Evolutionary conservation across 106 monocot species (phyloP).

Genomic region (Allium fistulosum): DNA sequence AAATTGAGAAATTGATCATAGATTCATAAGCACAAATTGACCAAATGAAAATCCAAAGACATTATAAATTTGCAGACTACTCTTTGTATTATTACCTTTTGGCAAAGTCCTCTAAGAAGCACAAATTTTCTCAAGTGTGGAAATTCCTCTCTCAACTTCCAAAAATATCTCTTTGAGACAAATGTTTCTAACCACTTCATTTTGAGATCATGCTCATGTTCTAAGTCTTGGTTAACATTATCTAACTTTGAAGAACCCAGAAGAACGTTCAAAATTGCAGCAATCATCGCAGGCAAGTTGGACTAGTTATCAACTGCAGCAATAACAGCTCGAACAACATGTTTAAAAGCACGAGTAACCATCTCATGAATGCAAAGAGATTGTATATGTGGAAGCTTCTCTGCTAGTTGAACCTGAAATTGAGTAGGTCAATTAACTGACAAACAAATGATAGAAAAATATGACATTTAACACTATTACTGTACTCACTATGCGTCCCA

Average conservation of each 20-base stretch:
- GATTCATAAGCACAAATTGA: too few relatives aligned
- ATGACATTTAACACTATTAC: background rate
- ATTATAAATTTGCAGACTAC: too few relatives aligned
- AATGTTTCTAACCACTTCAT: constrained; percentile 68
- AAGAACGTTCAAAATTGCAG: constrained; percentile 72
- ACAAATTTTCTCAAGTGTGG: constrained; percentile 62
- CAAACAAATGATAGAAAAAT: background rate
- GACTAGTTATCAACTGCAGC: constrained; percentile 43
- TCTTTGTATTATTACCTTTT: constrained; percentile 31
- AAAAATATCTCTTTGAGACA: constrained; percentile 52
- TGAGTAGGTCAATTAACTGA: constrained; percentile 2
- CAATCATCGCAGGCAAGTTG: constrained; percentile 45
- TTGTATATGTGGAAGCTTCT: constrained; percentile 80
- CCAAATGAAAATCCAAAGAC: too few relatives aligned
- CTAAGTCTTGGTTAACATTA: constrained; percentile 15
- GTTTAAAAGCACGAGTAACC: constrained; percentile 82
- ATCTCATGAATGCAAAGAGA: constrained; percentile 91
- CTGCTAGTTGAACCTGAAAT: constrained; percentile 66
- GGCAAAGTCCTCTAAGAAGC: constrained; percentile 75
- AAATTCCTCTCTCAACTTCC: constrained; percentile 72
- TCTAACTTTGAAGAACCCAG: constrained; percentile 39
- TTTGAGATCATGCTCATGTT: constrained; percentile 38
- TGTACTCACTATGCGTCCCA: constrained; percentile 72
- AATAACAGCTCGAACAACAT: constrained; percentile 65
- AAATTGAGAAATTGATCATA: background rate